phyloP scores from a whole-genome alignment of 108 stramenopile genomes.

The Discostella pseudostelligera region DNA sequence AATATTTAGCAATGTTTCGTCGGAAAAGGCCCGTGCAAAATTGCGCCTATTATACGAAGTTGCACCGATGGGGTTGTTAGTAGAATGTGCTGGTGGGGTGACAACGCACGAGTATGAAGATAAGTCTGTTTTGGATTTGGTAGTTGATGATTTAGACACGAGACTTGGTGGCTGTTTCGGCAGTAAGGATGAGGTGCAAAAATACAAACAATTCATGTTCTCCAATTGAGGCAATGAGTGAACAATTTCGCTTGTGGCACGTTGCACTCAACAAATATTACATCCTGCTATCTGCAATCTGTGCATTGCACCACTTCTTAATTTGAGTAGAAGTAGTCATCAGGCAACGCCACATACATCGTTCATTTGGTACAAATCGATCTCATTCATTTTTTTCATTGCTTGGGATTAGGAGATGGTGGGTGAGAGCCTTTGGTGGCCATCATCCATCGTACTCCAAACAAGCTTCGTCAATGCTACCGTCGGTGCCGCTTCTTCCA shows the following conservation, averaged over 20 bases:
- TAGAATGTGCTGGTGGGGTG: constrained; percentile 86
- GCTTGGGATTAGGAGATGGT: too few species aligned
- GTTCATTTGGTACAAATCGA: too few species aligned
- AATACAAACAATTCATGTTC: constrained; percentile 80
- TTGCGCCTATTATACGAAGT: constrained; percentile 94
- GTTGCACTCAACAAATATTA: neutral
- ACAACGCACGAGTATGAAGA: constrained; percentile 75
- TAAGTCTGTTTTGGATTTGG: constrained; percentile 80
- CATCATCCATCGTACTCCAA: too few species aligned
- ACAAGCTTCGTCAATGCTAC: too few species aligned
- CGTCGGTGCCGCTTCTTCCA: too few species aligned
- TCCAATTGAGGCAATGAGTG: neutral
- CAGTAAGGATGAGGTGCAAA: constrained; percentile 67
- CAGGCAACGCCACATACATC: too few species aligned
- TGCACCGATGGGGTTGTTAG: constrained; percentile 84
- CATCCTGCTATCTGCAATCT: too few species aligned
- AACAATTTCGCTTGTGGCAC: neutral
- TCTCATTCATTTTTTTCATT: too few species aligned
- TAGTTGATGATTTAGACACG: constrained; percentile 72
- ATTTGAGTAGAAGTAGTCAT: too few species aligned
- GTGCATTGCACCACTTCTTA: neutral
- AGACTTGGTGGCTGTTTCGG: constrained; percentile 85
- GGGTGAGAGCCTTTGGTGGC: too few species aligned
- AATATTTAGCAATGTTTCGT: constrained; percentile 89
- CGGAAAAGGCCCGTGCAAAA: constrained; percentile 85